Evolutionary conservation across 2,329 filamentous ascomycete genomes (phyloP).

Genomic region (Fusarium goolgardi): DNA sequence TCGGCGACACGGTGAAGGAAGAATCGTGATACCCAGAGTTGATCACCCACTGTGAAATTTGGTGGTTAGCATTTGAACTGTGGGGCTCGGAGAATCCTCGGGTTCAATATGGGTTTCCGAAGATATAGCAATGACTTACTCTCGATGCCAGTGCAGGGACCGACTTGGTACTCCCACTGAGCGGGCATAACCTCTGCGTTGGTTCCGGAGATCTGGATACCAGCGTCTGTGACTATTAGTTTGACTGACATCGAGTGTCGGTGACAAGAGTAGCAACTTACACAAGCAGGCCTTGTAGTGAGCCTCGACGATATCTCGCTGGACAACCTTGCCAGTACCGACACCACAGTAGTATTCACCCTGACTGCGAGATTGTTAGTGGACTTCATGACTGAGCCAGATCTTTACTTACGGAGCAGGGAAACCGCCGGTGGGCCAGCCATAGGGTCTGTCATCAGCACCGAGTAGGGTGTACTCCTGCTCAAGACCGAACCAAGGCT

Average conservation of each 20-base stretch:
- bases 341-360: constrained; percentile 80
- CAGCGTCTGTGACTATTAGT: constrained; percentile 63
- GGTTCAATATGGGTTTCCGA: no score
- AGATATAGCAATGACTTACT: constrained; percentile 47
- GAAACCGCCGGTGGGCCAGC: constrained; percentile 77
- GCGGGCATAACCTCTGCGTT: constrained; percentile 99
- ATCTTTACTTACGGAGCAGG: constrained; percentile 71
- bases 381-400: neutral
- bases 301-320: constrained; percentile 93
- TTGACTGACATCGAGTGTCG: no score
- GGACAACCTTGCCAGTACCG: constrained; percentile 95
- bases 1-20: constrained; percentile 90
- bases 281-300: constrained; percentile 75
- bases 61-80: no score
- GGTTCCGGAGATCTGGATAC: constrained; percentile 95
- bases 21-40: constrained; percentile 90
- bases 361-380: constrained; percentile 47
- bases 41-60: constrained; percentile 75
- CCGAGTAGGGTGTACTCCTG: constrained; percentile 92
- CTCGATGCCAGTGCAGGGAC: constrained; percentile 86
- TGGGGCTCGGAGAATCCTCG: no score
- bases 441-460: constrained; percentile 86
- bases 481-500: constrained; percentile 98
- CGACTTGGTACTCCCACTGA: constrained; percentile 98
- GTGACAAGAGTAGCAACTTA: constrained; percentile 30